Evolutionary conservation across 495 filamentous ascomycete genomes (phyloP), one percentile per base, ranked within the genome.

Genomic region (Friedmanniomyces endolithicus): DNA sequence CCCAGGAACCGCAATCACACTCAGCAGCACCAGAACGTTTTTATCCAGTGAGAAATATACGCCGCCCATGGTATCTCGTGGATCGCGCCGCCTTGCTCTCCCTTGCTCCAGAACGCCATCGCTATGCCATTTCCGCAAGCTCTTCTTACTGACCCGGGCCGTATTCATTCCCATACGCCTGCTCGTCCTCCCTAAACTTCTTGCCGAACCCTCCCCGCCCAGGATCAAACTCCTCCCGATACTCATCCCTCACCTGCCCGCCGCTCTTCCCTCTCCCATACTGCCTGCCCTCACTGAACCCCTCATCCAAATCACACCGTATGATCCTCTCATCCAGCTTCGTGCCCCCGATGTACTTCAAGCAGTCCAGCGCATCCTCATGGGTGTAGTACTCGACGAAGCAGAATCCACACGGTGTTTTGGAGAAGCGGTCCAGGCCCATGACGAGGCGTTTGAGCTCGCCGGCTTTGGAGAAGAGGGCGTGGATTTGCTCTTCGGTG

Each of bases 351-450:
- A 97, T 82, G 64, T 97, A 98, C 70, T 97, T 97, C 84, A 98
- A 83, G 67, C 90, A 95, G 64, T 97, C 92, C 31, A 97, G 73
- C 6, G 92, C 92, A 70, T 97, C 92, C 62, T 90, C 84, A 64
- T 97, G 89, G 14, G 82, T 97, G 72, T 97, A 98, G 71, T 98
- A 98, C 70, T 98, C 92, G 63, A 98, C 92, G 65, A 98, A 98
- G 73, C 92, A 98, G 73, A 98, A 98, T 11, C 92, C 92, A 70
- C 92, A 98, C 4, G 92, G 92, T 16, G 92, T 98, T 72, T 98
- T 98, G 71, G 84, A 86, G 74, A 89, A 92, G 17, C 92, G 83
- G 66, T 98, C 94, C 22, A 98, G 78, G 41, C 92, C 92, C 92
- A 98, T 98, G n/a, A 98, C 84, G 23, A 98, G 78, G 34, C 92